Base-by-base conservation (phyloP, 371 early-diverging fungal genomes). In the Mortierella sp. region DNA sequence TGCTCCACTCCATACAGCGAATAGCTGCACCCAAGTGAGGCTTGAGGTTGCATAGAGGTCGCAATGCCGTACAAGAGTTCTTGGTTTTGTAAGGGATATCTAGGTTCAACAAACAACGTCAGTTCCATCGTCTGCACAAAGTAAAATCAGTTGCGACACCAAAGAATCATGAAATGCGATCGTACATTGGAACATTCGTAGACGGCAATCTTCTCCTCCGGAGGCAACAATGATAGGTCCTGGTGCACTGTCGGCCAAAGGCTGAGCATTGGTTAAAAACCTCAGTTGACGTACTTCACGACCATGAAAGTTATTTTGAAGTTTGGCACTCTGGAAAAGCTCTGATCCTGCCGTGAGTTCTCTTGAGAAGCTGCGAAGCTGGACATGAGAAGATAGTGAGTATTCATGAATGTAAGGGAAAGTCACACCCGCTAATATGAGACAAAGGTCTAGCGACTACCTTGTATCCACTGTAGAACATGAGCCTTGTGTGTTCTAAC, bases 261-360 rank as follows among this genome's bases (percentile, higher is more conserved):
- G 82, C 54, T 49, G 58, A 23, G 63, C 70, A 12, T 56, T 54
- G 27, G 3, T 34, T 13, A 82, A 28, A 41, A 72, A 83, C 19
- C 72, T 58, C 52, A 88, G 47, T 1, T 84, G 85, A 31, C 88
- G 84, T 7, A 86, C 87, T 30, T 88, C 88, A 8, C 87, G 82
- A 8, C 87, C 88, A 67, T 88, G 87, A 52, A 82, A 87, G 48
- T 86, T 84, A 13, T 81, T 71, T 65, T 86, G 83, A 24, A 84
- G 67, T 9, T 86, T 82, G 18, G 83, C 85, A 16, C 82, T 85
- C 28, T 81, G 71, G 58, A 86, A 88, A 0, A 80, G 70, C 47
- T 80, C 83, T 27, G 78, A 66, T 3, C 66, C 73, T 18, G 78
- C 72, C 0, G 81, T 64, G 4, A 79, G 83, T 30, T 87, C 72